A percentile compares a stretch with the other conserved stretches of the same genome.
Evolutionary conservation across 2,329 filamentous ascomycete genomes (phyloP).

Genomic region (Pestalotiopsis sp.): DNA sequence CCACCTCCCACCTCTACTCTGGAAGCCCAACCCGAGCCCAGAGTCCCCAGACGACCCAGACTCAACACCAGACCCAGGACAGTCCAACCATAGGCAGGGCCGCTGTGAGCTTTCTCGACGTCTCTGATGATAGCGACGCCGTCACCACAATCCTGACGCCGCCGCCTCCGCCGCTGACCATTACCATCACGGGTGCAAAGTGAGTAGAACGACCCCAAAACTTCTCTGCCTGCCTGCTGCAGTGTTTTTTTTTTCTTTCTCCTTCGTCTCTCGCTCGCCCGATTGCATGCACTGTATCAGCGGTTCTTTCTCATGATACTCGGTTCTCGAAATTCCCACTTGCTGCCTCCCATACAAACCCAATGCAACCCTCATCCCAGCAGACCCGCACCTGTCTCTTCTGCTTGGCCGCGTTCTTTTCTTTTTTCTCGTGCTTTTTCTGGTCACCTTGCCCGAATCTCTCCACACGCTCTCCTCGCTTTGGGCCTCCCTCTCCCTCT

Average conservation of each 20-base stretch:
- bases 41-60: slow-evolving; percentile 15
- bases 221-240: background rate
- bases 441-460: background rate
- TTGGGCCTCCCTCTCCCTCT: background rate
- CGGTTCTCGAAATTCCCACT: background rate
- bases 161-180: slow-evolving; percentile 26
- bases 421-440: background rate
- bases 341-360: slow-evolving; percentile 2
- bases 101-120: slow-evolving; percentile 29
- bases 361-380: slow-evolving; percentile 9
- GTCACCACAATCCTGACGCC: slow-evolving; percentile 1
- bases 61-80: slow-evolving; percentile 35
- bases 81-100: slow-evolving; percentile 50
- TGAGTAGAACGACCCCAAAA: slow-evolving; percentile 8
- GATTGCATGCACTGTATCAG: background rate
- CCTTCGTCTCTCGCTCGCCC: background rate
- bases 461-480: background rate
- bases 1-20: slow-evolving; percentile 15
- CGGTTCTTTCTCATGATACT: background rate
- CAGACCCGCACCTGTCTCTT: slow-evolving; percentile 11
- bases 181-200: slow-evolving; percentile 22
- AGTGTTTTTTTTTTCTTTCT: background rate
- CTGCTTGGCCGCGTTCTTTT: background rate
- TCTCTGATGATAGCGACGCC: background rate
- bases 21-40: slow-evolving; percentile 2